Base-by-base conservation (phyloP, 2,329 filamentous ascomycete genomes). In the Neopestalotiopsis sp. region DNA sequence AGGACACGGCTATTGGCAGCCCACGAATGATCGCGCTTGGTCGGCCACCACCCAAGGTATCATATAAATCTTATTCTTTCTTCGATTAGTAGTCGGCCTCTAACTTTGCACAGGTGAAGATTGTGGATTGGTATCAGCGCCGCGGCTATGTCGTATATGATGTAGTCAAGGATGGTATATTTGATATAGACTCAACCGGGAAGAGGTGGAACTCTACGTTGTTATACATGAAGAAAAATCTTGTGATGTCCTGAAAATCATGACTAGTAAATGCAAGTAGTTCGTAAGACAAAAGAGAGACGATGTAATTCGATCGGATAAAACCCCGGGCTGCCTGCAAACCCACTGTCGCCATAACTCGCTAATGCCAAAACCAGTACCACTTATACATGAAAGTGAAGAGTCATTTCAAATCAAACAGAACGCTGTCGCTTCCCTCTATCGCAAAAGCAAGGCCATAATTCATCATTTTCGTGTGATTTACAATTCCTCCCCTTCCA, bases 51-150 rank as follows among this genome's bases (percentile, higher is more conserved):
- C 59, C 59, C 30, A 61, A 61, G 59, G 59, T 61, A 38, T n/a
- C 1, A 13, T n/a, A 4, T 20, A 17, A 3, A 6, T 32, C 58
- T 13, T 61, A 58, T 12, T 32, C 3, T 6, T 6, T 28, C 20
- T 14, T 28, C 20, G 1, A 28, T 4, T 28, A 2, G 7, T 9
- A 6, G 6, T n/a, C 32, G 12, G 28, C 38, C 34, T 66, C 70
- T 71, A 9, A 72, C 57, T 30, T 20, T 20, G 9, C 1, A 30
- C 4, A 75, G 74, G n/a, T 75, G 10, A 71, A 72, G 1, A 71
- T 70, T 28, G 70, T 75, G 30, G 75, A 75, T 52, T 76, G 75
- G 75, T 76, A 75, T 42, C 40, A 67, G 30, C 69, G 72, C 13
- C 71, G 72, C 14, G 75, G 74, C 12, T 76, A 75, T 59, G 61